A percentile compares a stretch with the other conserved stretches of the same genome.
Conservation (phyloP, 768 basidiomycete species). For the Lactarius sp. region DNA sequence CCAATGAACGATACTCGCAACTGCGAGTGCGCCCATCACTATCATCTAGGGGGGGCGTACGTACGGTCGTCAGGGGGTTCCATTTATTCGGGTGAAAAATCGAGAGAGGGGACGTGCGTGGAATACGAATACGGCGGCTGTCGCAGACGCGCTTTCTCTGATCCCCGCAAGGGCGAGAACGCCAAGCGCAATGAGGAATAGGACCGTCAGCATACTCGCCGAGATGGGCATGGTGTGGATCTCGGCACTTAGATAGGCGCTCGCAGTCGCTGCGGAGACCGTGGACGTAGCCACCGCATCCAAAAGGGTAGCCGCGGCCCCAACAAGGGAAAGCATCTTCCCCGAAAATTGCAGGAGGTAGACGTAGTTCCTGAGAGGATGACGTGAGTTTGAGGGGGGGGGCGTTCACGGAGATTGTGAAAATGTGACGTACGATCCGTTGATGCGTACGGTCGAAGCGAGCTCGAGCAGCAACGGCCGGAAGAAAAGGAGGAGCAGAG, state of each 20-base stretch:
- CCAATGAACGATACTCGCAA: constrained; percentile 20
- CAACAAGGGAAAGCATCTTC: constrained; percentile 19
- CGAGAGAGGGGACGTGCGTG: constrained; percentile 10
- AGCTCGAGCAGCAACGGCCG: constrained; percentile 21
- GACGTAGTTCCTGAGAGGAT: constrained; percentile 2
- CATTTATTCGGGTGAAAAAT: neutral
- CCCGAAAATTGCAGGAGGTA: constrained; percentile 22
- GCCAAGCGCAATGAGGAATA: constrained; percentile 18
- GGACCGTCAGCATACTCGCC: constrained; percentile 12
- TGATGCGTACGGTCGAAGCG: constrained; percentile 17
- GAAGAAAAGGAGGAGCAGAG: constrained; percentile 23
- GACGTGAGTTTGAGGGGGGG: neutral
- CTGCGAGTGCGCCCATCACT: constrained; percentile 16
- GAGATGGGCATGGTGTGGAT: constrained; percentile 19
- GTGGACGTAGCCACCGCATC: constrained; percentile 24
- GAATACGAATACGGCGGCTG: constrained; percentile 23
- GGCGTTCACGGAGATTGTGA: neutral
- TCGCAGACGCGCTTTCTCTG: constrained; percentile 20
- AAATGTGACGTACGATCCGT: constrained; percentile 18
- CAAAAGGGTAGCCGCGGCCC: constrained; percentile 22
- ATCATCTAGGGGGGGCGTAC: constrained; percentile 3
- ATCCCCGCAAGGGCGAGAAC: constrained; percentile 24
- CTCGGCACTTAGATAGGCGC: constrained; percentile 25
- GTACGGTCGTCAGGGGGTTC: neutral
- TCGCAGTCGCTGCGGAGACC: constrained; percentile 25